These are phyloP conservation scores for Serendipita vermifera DNA, from an alignment of 768 basidiomycete species.

Conservation along the genomic window DNA sequence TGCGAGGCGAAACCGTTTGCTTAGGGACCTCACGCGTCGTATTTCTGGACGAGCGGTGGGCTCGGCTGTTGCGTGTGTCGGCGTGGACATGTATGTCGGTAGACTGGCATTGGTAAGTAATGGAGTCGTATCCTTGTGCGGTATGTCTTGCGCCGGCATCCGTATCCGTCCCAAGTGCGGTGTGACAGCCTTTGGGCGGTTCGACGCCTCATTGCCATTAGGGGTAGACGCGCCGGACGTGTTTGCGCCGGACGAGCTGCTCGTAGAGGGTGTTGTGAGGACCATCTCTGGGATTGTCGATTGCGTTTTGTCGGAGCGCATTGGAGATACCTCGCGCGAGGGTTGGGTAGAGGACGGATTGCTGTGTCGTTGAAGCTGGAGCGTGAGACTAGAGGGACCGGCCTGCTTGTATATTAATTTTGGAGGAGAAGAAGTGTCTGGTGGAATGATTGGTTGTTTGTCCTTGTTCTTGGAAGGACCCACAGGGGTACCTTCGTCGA, in stretches of 20 bases:
- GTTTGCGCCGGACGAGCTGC: background rate
- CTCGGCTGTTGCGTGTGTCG: background rate
- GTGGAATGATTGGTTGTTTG: background rate
- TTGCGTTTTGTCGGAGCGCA: background rate
- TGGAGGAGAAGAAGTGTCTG: background rate
- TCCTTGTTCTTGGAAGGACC: slow-evolving; percentile 8
- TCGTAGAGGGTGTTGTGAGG: background rate
- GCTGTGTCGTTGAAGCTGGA: background rate
- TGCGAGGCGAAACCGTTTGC: background rate
- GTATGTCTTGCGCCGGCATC: background rate
- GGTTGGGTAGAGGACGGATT: background rate
- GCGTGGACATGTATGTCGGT: background rate
- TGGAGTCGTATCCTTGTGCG: background rate
- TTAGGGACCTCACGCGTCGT: slow-evolving; percentile 12
- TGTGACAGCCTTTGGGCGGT: slow-evolving; percentile 1
- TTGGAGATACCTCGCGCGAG: slow-evolving; percentile 5
- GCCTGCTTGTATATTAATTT: background rate
- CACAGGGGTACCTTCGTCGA: slow-evolving; percentile 3
- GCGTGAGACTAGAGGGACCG: background rate
- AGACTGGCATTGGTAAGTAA: background rate
- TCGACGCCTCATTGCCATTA: background rate
- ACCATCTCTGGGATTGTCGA: background rate
- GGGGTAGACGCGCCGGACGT: background rate
- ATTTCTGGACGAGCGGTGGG: background rate
- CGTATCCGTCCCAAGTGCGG: background rate